Evolutionary conservation across 805 yeast genomes (phyloP).

Genomic region (Pichia cabralensis): DNA sequence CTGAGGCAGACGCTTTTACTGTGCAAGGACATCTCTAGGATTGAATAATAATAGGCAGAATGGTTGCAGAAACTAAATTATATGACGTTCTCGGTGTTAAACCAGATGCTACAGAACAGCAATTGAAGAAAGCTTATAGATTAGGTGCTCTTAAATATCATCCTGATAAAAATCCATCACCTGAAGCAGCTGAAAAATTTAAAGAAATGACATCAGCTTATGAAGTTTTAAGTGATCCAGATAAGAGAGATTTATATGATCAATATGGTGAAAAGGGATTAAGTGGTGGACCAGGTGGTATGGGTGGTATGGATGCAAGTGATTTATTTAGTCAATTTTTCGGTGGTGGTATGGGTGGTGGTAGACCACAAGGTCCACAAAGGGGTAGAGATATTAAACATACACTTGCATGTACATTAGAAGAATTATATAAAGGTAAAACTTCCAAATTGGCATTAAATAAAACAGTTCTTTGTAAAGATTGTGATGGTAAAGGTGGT

Average conservation of each 20-base stretch:
- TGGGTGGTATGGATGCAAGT: conserved; percentile 41
- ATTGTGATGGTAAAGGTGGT: conserved; percentile 96
- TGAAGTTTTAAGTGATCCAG: conserved; percentile 77
- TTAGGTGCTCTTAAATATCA: conserved; percentile 71
- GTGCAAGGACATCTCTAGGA: too few species aligned
- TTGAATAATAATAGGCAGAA: conserved; percentile 17
- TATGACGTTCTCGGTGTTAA: conserved; percentile 69
- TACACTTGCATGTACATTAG: conserved; percentile 73
- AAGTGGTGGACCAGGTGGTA: conserved; percentile 56
- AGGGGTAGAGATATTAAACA: conserved; percentile 90
- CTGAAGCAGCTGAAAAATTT: conserved; percentile 92
- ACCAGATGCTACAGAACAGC: conserved; percentile 56
- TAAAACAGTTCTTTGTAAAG: conserved; percentile 79
- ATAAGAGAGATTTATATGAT: conserved; percentile 85
- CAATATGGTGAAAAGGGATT: conserved; percentile 90
- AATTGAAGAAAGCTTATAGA: conserved; percentile 77
- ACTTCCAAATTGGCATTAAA: conserved; percentile 88
- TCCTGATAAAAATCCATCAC: conserved; percentile 75
- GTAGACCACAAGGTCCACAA: conserved; percentile 72
- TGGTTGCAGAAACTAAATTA: conserved; percentile 75
- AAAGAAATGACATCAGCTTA: conserved; percentile 84
- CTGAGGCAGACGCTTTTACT: too few species aligned
- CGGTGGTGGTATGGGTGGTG: conserved; percentile 47
- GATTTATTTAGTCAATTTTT: conserved; percentile 53
- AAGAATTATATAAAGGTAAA: conserved; percentile 91